These are phyloP conservation scores for Crithidia acanthocephali DNA, from an alignment of 208 protist genomes.

Conservation along the genomic window DNA sequence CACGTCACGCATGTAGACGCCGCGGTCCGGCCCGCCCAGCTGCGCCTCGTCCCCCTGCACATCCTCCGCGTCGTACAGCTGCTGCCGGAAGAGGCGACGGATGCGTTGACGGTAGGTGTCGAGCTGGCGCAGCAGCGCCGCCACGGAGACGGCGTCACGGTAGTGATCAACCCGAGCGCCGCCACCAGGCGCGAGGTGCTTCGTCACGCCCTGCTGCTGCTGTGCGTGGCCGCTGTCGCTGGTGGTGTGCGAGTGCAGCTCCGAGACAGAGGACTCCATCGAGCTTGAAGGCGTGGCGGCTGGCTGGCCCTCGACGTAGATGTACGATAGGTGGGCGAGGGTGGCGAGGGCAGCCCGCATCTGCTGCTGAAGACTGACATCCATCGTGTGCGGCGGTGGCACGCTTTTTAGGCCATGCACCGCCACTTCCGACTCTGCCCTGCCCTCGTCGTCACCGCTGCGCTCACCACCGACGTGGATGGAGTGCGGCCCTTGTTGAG, in stretches of 20 bases:
- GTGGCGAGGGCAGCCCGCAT: conserved; percentile 22
- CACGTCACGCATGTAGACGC: conserved; percentile 50
- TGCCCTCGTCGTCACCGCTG: neutral
- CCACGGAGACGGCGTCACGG: conserved; percentile 28
- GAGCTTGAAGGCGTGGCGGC: neutral
- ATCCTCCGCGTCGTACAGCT: conserved; percentile 89
- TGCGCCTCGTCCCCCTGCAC: conserved; percentile 57
- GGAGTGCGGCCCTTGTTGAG: neutral
- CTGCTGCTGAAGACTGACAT: conserved; percentile 13
- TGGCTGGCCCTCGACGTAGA: conserved; percentile 17
- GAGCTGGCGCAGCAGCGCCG: conserved; percentile 63
- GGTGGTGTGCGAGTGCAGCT: neutral
- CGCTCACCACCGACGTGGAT: neutral
- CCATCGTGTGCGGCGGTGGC: neutral
- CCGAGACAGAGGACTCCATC: neutral
- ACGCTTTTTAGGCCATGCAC: neutral
- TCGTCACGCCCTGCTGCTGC: neutral
- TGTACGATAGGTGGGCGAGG: conserved; percentile 27
- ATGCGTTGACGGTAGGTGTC: conserved; percentile 62
- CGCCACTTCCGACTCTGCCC: neutral
- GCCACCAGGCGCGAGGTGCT: neutral
- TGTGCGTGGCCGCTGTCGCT: too few relatives aligned
- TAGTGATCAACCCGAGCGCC: neutral
- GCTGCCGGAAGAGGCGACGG: conserved; percentile 70
- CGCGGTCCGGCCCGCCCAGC: conserved; percentile 28